Evolutionary conservation across 129 eudicot species (phyloP).

Genomic region (Chrysanthemum lavandulifolium): DNA sequence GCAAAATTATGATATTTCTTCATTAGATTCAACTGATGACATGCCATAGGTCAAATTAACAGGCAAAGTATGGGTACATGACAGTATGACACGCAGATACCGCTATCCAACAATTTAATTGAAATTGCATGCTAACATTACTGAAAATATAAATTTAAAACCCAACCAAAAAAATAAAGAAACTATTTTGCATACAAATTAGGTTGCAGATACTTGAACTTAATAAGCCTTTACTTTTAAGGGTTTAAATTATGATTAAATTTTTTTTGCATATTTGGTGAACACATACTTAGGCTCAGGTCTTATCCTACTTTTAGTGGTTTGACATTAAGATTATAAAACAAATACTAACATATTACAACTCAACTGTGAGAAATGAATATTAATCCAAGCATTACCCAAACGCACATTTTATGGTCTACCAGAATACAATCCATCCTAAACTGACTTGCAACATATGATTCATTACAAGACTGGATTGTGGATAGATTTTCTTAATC

Average conservation of each 20-base stretch:
- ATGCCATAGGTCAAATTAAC: neutral
- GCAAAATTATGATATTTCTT: conserved; percentile 15
- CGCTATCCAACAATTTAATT: neutral
- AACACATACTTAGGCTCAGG: no score
- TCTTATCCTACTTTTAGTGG: no score
- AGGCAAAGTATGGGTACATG: neutral
- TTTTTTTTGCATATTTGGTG: no score
- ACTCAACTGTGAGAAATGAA: conserved; percentile 1
- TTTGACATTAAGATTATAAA: no score
- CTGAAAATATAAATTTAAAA: neutral
- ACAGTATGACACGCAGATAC: neutral
- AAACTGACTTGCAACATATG: conserved; percentile 7
- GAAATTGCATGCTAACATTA: neutral
- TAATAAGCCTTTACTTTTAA: neutral
- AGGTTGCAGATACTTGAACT: neutral
- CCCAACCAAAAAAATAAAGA: neutral
- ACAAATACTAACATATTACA: neutral
- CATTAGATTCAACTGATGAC: conserved; percentile 3
- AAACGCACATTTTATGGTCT: neutral
- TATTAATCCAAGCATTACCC: neutral
- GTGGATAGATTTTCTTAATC: conserved; percentile 3
- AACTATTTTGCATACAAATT: neutral
- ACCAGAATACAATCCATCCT: neutral
- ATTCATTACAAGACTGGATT: neutral
- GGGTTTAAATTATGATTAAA: no score